Conservation (phyloP, 139 green algal genomes). For the Haematococcus sp. region DNA sequence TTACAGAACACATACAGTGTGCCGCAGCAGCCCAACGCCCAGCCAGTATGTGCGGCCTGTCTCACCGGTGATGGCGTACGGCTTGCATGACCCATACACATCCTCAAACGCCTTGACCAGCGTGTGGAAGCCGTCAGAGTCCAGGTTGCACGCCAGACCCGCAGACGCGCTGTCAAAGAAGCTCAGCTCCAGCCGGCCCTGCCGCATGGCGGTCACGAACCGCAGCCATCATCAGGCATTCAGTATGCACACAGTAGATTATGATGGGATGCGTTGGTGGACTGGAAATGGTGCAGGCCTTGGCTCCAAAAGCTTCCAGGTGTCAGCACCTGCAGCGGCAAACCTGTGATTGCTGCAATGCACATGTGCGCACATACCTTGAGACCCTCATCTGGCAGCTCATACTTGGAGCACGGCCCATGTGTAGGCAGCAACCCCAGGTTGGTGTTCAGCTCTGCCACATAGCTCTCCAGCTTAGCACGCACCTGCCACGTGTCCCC, state of each 20-base stretch:
- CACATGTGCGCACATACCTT: too few species aligned
- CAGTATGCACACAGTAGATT: too few species aligned
- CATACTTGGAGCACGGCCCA: conserved; percentile 56
- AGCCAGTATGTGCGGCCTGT: background rate
- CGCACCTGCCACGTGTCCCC: conserved; percentile 40
- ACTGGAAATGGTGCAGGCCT: too few species aligned
- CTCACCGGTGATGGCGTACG: conserved; percentile 43
- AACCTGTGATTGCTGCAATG: too few species aligned
- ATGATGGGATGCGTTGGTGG: too few species aligned
- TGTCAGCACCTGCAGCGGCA: too few species aligned
- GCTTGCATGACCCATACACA: conserved; percentile 51
- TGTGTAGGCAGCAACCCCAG: conserved; percentile 39
- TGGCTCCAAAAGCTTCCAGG: too few species aligned
- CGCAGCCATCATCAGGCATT: too few species aligned
- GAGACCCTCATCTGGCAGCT: conserved; percentile 37
- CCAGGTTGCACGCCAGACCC: conserved; percentile 66
- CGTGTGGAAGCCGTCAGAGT: conserved; percentile 50
- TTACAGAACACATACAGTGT: too few species aligned
- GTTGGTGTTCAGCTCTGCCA: conserved; percentile 63
- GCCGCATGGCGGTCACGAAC: background rate
- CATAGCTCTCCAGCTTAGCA: conserved; percentile 45
- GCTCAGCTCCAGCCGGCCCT: conserved; percentile 48
- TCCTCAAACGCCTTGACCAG: conserved; percentile 55
- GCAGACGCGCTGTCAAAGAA: conserved; percentile 56
- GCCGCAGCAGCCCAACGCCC: background rate